A percentile compares a stretch with the other conserved stretches of the same genome.
Conservation (phyloP, 2,329 filamentous ascomycete species). For the Penicillium brevicompactum region DNA sequence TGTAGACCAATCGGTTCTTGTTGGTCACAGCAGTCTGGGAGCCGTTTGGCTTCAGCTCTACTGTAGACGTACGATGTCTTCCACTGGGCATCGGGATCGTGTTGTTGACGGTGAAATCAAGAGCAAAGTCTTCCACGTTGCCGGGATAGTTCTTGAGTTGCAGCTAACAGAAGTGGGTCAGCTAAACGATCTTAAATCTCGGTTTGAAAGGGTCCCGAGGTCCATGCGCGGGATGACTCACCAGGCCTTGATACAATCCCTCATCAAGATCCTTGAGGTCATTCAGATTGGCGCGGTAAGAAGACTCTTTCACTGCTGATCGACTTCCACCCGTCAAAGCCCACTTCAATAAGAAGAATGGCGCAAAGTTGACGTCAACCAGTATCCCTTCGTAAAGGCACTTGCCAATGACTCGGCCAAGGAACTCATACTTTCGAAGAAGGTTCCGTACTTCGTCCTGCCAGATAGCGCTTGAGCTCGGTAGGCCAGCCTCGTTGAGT, state of each 20-base stretch:
- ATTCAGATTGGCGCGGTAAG: slow-evolving; percentile 90
- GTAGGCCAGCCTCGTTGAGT: slow-evolving; percentile 55
- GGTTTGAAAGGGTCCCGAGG: not conserved
- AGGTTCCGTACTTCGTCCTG: slow-evolving; percentile 61
- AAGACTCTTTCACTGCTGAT: slow-evolving; percentile 65
- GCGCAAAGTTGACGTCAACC: slow-evolving; percentile 87
- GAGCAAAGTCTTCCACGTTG: slow-evolving; percentile 75
- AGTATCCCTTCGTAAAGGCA: slow-evolving; percentile 97
- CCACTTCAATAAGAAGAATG: slow-evolving; percentile 97
- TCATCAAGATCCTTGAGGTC: slow-evolving; percentile 91
- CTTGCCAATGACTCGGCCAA: slow-evolving; percentile 91
- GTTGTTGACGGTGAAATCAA: slow-evolving; percentile 90
- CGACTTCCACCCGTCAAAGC: slow-evolving; percentile 69
- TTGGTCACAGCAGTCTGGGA: slow-evolving; percentile 81
- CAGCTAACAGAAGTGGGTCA: slow-evolving; percentile 36
- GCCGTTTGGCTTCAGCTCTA: slow-evolving; percentile 75
- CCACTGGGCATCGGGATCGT: slow-evolving; percentile 56
- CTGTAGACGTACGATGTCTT: slow-evolving; percentile 64
- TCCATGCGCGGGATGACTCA: slow-evolving; percentile 35
- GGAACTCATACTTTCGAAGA: slow-evolving; percentile 80
- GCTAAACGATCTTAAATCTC: not conserved
- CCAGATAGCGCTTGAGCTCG: slow-evolving; percentile 59
- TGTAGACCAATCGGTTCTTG: slow-evolving; percentile 90
- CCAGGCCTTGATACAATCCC: slow-evolving; percentile 82
- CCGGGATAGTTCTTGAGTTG: slow-evolving; percentile 82